Evolutionary conservation across 2,329 filamentous ascomycete species (phyloP), one percentile per base, ranked within the genome.

Genomic region (Beauveria brongniartii): DNA sequence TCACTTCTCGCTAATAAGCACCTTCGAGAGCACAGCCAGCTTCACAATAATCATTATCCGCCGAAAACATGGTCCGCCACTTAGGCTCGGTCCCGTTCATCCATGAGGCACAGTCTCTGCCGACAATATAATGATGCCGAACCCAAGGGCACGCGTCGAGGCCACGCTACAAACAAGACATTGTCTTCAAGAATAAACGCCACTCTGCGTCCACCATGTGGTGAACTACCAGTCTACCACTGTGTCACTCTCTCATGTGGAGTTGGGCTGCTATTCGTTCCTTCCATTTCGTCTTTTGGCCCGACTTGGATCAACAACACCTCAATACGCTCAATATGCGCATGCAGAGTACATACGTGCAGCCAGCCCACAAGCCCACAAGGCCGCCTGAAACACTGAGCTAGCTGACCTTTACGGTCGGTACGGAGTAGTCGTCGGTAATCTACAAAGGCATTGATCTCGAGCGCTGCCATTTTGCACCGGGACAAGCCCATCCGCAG

Each of bases 301-400:
- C 24, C 16, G 46, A 50, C 55, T 50, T 41, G 55, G 44, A 51
- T 41, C 20, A 58, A 41, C 28, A 50, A 26, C 22, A 43, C 37
- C 30, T 51, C 24, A 30, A 28, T 28, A 26, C 44, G 43, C 48
- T 51, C 24, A 30, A 28, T 28, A 26, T 55, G 28, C 54, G 50
- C n/a, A 37, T 37, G 43, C 43, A 30, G 43, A 46, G 41, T 43
- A 37, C 6, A 34, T 20, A 37, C 3, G 8, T 40, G 55, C 55
- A 51, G 55, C 47, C 10, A 18, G 43, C 30, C 22, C 44, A 18
- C 44, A 24, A 40, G 43, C 54, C 43, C 28, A 40, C 41, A 41
- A 48, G 43, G 37, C 40, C 56, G 56, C 56, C 56, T 59, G 56
- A 59, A 59, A 59, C 56, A 53, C 40, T 28, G 37, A n/a, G 40